phyloP scores from a whole-genome alignment of 1,284 basidiomycete species.

The Mycosarcoma maydis region DNA sequence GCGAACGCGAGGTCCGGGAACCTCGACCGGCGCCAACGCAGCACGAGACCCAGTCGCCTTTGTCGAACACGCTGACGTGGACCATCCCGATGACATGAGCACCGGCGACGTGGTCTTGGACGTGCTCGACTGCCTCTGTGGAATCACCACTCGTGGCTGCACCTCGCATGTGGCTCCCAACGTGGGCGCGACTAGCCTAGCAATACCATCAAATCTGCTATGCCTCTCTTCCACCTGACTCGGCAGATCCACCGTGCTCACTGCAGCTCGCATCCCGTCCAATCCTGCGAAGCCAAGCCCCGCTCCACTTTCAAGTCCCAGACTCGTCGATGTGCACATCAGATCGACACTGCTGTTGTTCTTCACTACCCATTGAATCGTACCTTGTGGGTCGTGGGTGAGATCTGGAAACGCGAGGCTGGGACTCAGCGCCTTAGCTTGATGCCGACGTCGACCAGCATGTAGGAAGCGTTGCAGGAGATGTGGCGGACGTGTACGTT shows the following conservation, averaged over 20 bases:
- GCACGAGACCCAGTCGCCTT: background rate
- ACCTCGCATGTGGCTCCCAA: background rate
- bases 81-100: background rate
- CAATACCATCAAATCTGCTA: slow-evolving; percentile 18
- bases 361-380: slow-evolving; percentile 1
- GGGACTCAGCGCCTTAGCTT: slow-evolving; percentile 26
- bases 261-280: slow-evolving; percentile 16
- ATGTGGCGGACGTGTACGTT: slow-evolving; percentile 23
- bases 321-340: slow-evolving; percentile 3
- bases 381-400: slow-evolving; percentile 5
- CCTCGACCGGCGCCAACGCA: background rate
- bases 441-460: slow-evolving; percentile 14
- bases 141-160: slow-evolving; percentile 13
- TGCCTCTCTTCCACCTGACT: slow-evolving; percentile 37
- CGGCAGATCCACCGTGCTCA: slow-evolving; percentile 41
- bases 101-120: background rate
- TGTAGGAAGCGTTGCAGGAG: slow-evolving; percentile 41
- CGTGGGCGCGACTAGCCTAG: slow-evolving; percentile 3
- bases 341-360: slow-evolving; percentile 25
- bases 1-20: slow-evolving; percentile 4
- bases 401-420: slow-evolving; percentile 31
- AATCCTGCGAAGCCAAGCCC: slow-evolving; percentile 24
- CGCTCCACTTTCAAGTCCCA: slow-evolving; percentile 1
- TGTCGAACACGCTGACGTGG: background rate
- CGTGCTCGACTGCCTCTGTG: slow-evolving; percentile 21